Percentiles rank a stretch among this genome's conserved stretches.
phyloP scores from a whole-genome alignment of 345 rosid species.

The Gynandropsis gynandra region DNA sequence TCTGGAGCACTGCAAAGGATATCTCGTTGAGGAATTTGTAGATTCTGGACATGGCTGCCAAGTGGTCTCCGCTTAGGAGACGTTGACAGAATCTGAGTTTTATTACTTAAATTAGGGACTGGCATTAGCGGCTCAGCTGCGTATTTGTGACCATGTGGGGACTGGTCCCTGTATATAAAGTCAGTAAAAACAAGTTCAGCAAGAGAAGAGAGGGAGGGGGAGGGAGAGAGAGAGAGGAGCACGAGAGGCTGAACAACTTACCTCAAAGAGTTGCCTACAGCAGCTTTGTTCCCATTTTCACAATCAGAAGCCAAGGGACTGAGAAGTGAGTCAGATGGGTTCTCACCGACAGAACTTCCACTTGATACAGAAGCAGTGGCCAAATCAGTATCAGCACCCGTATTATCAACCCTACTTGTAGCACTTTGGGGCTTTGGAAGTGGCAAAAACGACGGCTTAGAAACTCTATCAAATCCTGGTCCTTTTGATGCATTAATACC shows the following conservation, averaged over 20 bases:
- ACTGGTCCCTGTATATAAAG: conserved; percentile 49
- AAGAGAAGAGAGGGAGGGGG: conserved; percentile 3
- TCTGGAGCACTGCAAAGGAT: conserved; percentile 74
- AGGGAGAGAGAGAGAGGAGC: conserved; percentile 1
- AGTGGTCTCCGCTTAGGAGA: conserved; percentile 62
- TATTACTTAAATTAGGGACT: conserved; percentile 31
- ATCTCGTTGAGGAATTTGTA: conserved; percentile 63
- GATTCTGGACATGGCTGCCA: conserved; percentile 47
- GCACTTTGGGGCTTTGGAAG: conserved; percentile 53
- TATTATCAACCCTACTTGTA: conserved; percentile 36
- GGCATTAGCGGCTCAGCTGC: conserved; percentile 63
- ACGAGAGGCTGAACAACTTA: conserved; percentile 27
- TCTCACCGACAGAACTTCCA: conserved; percentile 60
- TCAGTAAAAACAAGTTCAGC: conserved; percentile 24
- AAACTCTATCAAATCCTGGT: conserved; percentile 38
- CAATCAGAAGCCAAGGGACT: conserved; percentile 72
- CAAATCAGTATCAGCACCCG: conserved; percentile 49
- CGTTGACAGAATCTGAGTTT: conserved; percentile 39
- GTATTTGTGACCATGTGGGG: conserved; percentile 33
- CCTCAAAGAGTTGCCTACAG: conserved; percentile 56
- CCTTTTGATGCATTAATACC: conserved; percentile 40
- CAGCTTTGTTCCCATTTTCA: conserved; percentile 55
- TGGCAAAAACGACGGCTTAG: conserved; percentile 49
- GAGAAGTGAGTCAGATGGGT: conserved; percentile 48
- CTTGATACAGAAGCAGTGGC: conserved; percentile 60